A percentile compares a stretch with the other conserved stretches of the same genome.
These are phyloP conservation scores for Metahyphopichia silvanorum DNA, from an alignment of 805 yeast genomes.

Conservation along the genomic window DNA sequence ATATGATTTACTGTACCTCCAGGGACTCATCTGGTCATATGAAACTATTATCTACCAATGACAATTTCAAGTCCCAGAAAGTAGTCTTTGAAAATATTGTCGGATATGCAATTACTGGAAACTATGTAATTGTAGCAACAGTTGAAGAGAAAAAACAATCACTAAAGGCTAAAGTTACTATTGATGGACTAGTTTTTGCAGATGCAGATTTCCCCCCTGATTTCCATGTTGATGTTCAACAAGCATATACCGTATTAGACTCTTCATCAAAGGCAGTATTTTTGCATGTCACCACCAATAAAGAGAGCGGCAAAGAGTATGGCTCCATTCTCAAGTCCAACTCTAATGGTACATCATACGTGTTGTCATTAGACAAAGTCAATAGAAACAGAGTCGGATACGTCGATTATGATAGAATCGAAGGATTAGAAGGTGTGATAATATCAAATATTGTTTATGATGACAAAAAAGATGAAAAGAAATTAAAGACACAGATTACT, in stretches of 20 bases:
- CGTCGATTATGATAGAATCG: conserved; percentile 86
- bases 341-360: conserved; percentile 86
- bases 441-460: conserved; percentile 69
- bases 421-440: conserved; percentile 81
- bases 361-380: conserved; percentile 61
- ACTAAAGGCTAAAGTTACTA: conserved; percentile 68
- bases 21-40: conserved; percentile 25
- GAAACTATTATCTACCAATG: conserved; percentile 45
- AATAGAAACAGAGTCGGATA: conserved; percentile 72
- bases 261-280: conserved; percentile 70
- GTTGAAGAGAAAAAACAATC: conserved; percentile 41
- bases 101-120: conserved; percentile 72
- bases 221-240: conserved; percentile 47
- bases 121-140: conserved; percentile 70
- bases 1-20: conserved; percentile 65
- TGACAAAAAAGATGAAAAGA: conserved; percentile 47
- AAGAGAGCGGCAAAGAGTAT: conserved; percentile 49
- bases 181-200: conserved; percentile 75
- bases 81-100: conserved; percentile 55
- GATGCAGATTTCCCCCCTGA: conserved; percentile 73
- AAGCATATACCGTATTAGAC: conserved; percentile 72
- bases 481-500: conserved; percentile 68
- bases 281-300: conserved; percentile 74
- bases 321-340: conserved; percentile 87
- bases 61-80: conserved; percentile 45